Percentiles rank a stretch among this genome's conserved stretches.
phyloP scores from a whole-genome alignment of 2,329 filamentous ascomycete genomes.

The Paramyrothecium sp. region DNA sequence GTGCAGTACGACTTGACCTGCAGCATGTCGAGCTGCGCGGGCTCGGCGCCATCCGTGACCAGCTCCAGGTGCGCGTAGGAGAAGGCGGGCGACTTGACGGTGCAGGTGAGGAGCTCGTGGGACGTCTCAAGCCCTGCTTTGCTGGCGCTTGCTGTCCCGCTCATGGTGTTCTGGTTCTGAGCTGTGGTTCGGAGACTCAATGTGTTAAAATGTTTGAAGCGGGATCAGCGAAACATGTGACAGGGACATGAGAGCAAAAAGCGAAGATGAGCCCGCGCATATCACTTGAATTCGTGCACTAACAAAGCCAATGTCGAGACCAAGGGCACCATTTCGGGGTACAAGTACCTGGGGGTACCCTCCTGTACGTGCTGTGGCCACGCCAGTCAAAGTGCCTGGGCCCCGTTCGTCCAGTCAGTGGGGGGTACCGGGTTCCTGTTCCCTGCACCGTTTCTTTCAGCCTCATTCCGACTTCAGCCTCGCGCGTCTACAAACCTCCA shows the following conservation, averaged over 20 bases:
- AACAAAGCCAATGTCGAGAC: too few species aligned
- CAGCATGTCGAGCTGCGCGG: constrained; percentile 53
- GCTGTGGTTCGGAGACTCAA: too few species aligned
- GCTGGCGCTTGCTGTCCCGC: constrained; percentile 2
- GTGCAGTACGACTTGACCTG: constrained; percentile 63
- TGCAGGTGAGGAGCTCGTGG: constrained; percentile 49
- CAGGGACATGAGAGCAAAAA: too few species aligned
- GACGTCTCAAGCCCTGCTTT: constrained; percentile 34
- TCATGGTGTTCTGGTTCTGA: neutral
- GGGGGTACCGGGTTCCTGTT: too few species aligned
- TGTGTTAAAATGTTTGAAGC: too few species aligned
- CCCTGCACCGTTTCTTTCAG: neutral
- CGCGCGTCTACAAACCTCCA: neutral
- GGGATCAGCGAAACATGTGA: too few species aligned
- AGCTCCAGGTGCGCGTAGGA: constrained; percentile 58
- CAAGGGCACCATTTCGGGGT: too few species aligned
- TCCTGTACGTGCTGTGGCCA: too few species aligned
- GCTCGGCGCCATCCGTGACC: constrained; percentile 25
- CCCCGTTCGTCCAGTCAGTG: neutral
- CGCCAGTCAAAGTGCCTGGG: too few species aligned
- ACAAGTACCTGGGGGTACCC: too few species aligned
- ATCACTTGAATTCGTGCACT: too few species aligned
- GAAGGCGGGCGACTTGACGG: constrained; percentile 50
- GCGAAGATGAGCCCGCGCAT: too few species aligned
- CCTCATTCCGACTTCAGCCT: neutral